A percentile compares a stretch with the other conserved stretches of the same genome.
These are phyloP conservation scores for Pontederia paniculata DNA, from an alignment of 176 grass and related monocot species.

Conservation along the genomic window DNA sequence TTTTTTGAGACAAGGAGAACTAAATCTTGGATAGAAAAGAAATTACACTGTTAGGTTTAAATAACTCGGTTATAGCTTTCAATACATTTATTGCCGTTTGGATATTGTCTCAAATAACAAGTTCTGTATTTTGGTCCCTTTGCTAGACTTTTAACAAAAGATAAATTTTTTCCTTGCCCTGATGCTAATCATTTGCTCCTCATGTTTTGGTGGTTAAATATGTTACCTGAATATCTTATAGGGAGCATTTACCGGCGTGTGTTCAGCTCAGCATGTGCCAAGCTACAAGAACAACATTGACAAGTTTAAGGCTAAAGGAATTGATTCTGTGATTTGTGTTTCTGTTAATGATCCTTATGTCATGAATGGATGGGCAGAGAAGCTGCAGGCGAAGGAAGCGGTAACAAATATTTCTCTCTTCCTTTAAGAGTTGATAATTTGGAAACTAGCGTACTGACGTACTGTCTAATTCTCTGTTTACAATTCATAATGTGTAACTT, in stretches of 20 bases:
- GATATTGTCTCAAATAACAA: no score
- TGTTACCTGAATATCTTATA: constrained; percentile 25
- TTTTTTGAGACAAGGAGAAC: no score
- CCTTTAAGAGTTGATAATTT: background rate
- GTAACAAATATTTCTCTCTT: constrained; percentile 28
- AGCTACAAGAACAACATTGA: constrained; percentile 94
- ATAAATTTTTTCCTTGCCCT: no score
- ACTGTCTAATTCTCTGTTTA: no score
- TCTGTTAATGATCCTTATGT: constrained; percentile 89
- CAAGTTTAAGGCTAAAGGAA: constrained; percentile 82
- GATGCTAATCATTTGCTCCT: no score
- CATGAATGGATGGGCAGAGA: constrained; percentile 90
- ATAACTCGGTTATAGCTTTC: no score
- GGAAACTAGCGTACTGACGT: no score
- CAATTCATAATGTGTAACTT: background rate
- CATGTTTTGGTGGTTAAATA: background rate
- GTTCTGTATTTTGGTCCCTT: no score
- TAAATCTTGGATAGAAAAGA: no score
- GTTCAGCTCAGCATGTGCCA: constrained; percentile 73
- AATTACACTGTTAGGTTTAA: no score
- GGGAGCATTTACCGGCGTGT: constrained; percentile 90
- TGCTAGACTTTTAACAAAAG: no score
- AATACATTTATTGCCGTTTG: no score
- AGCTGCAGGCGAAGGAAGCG: constrained; percentile 65
- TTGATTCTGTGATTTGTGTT: constrained; percentile 90